phyloP scores from a whole-genome alignment of 2,329 filamentous ascomycete genomes.

The Claviceps quebecensis region DNA sequence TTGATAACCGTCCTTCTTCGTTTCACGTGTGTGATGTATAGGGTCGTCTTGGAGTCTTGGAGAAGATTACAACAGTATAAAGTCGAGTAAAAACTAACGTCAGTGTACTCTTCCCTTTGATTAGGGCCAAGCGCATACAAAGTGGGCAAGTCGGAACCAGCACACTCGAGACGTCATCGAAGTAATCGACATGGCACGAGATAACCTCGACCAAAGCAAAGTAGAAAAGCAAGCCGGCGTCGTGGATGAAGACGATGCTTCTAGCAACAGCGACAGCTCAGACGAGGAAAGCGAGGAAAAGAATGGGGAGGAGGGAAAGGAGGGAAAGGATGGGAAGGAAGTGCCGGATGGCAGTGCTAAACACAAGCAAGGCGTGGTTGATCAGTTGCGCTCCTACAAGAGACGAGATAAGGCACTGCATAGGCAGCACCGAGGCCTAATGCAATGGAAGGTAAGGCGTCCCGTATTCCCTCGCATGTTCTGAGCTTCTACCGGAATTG shows the following conservation, averaged over 20 bases:
- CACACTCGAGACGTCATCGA: constrained; percentile 27
- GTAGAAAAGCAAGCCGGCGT: constrained; percentile 22
- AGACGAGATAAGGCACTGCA: constrained; percentile 45
- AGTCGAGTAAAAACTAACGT: no score
- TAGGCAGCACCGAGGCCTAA: constrained; percentile 51
- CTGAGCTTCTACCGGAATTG: no score
- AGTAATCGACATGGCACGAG: constrained; percentile 30
- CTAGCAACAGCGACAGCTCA: constrained; percentile 17
- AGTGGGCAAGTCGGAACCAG: constrained; percentile 20
- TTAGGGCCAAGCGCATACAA: constrained; percentile 22
- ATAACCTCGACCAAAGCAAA: constrained; percentile 18
- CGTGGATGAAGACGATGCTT: constrained; percentile 17
- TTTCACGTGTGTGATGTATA: background rate
- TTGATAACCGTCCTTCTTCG: background rate
- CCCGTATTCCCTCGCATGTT: background rate
- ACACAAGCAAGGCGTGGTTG: constrained; percentile 30
- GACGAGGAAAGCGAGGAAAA: constrained; percentile 24
- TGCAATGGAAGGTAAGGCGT: constrained; percentile 48
- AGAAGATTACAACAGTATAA: no score
- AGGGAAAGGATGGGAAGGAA: constrained; percentile 24
- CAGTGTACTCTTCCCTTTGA: background rate
- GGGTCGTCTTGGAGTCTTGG: no score
- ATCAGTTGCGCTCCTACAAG: constrained; percentile 46
- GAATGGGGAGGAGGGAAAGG: constrained; percentile 17
- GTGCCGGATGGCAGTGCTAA: constrained; percentile 22